Base-by-base conservation (phyloP, 139 green algal genomes). In the Micractinium conductrix region DNA sequence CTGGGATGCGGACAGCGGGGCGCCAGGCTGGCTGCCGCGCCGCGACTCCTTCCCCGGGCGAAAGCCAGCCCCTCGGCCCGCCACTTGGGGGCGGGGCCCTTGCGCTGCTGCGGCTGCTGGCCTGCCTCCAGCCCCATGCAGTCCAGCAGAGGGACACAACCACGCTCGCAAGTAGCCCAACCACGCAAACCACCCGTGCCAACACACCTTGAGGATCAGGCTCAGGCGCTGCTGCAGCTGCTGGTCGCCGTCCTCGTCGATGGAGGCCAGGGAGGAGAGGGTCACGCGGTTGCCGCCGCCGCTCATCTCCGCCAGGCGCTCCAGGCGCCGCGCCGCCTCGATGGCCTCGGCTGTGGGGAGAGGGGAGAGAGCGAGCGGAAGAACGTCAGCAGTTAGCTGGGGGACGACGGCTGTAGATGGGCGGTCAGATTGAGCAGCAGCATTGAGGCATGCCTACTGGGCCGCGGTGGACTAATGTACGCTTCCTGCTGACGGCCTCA, bases 131-230 rank as follows among this genome's bases (percentile, higher is more conserved):
- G 53, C 53, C 53, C 53, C 53, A 62, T 19, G 8, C 8, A 16
- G 19, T 2, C 10, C 8, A 62, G 26, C 48, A 24, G 10, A 24
- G 48, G 8, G 19, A 16, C 53, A 58, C 48, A 58, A 22, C 12
- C 48, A 10, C 48, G 12, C 48, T 14, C 48, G 10, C 48, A 14
- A 58, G 48, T 14, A 58, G 48, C 48, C 48, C 12, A 19, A 19
- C 10, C 53, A 9, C 53, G n/a, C n/a, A n/a, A n/a, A n/a, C n/a
- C n/a, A n/a, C n/a, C n/a, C n/a, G n/a, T n/a, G n/a, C n/a, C 38
- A 30, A 44, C 44, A 26, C 82, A 88, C 92, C 92, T 97, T 98
- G 17, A 99, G 93, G 68, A 99, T 95, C 60, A 99, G 71, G 91
- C 98, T 98, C 80, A 98, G 87, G 48, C 91, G 84, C 90, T 96